Evolutionary conservation across 225 moss, liverwort and hornwort genomes (phyloP), one percentile per base, ranked within the genome.

Genomic region (Pseudoscleropodium purum): DNA sequence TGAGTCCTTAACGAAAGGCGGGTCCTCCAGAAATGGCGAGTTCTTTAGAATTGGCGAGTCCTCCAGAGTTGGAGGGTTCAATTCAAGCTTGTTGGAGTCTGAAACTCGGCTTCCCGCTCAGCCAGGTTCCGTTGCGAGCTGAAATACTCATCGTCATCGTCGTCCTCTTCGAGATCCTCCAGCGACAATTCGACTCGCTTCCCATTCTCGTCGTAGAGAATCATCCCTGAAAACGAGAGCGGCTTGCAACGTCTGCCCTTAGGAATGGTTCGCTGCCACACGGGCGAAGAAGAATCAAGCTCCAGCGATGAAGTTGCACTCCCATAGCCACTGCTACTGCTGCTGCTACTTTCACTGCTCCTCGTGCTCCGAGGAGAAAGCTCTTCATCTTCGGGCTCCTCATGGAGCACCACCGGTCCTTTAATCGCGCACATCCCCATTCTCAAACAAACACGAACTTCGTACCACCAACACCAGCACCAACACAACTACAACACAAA

Each of bases 241-340:
- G 92, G 94, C 88, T 78, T 94, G 84, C 94, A 94, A 4, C 93
- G 92, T 24, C 92, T 70, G 2, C 95, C 94, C 41, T 91, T 93
- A 23, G 93, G 90, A 37, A 95, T 94, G 43, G 70, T 89, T n/a
- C 93, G 91, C 86, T 92, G 92, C 95, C 95, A 94, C 74, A 95
- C 90, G 15, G 78, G 87, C 10, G 79, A 81, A 20, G 88, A 52
- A 23, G 79, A 33, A 41, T 84, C 75, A 37, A 91, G 63, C 78
- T 90, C 88, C 37, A 49, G 84, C 29, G 85, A 89, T 5, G 85
- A 65, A 4, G 90, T n/a, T 5, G 69, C 87, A 75, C 91, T 91
- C 64, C 80, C 85, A 23, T 90, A 88, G 66, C 88, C 89, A 6
- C 87, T 52, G 84, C 81, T 68, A 56, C 67, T 52, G 33, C 47